Conservation (phyloP, 805 yeast genomes). For the Candida anglica region DNA sequence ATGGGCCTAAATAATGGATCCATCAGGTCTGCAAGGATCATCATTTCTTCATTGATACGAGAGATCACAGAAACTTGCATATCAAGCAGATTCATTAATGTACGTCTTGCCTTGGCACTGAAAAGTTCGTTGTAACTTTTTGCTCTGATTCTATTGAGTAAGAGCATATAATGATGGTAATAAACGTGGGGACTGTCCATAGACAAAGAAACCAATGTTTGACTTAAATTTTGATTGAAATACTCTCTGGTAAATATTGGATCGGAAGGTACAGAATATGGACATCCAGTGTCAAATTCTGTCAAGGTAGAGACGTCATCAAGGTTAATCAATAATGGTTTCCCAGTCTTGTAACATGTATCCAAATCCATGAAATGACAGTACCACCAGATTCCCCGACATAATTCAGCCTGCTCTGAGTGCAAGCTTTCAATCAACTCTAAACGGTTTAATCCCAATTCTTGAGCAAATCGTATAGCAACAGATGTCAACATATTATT, state of each 20-base stretch:
- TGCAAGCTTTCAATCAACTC: conserved; percentile 11
- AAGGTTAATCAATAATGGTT: conserved; percentile 19
- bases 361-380: conserved; percentile 27
- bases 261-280: conserved; percentile 7
- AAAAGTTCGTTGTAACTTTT: conserved; percentile 20
- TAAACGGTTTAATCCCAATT: conserved; percentile 23
- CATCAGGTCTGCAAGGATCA: conserved; percentile 12
- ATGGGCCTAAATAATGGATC: conserved; percentile 17
- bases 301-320: conserved; percentile 16
- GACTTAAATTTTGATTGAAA: too few species aligned
- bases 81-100: neutral
- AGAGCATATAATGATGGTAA: conserved; percentile 9
- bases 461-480: conserved; percentile 26
- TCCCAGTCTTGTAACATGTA: conserved; percentile 25
- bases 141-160: conserved; percentile 18
- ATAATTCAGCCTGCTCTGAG: conserved; percentile 9
- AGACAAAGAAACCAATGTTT: too few species aligned
- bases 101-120: conserved; percentile 14
- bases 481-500: conserved; percentile 12
- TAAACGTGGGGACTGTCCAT: conserved; percentile 8
- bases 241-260: too few species aligned
- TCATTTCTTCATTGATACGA: conserved; percentile 16
- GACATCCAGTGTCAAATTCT: conserved; percentile 11
- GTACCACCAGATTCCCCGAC: conserved; percentile 25
- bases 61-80: conserved; percentile 7